These are phyloP conservation scores for Avena sativa DNA, from an alignment of 176 grass and related monocot species.

Conservation along the genomic window DNA sequence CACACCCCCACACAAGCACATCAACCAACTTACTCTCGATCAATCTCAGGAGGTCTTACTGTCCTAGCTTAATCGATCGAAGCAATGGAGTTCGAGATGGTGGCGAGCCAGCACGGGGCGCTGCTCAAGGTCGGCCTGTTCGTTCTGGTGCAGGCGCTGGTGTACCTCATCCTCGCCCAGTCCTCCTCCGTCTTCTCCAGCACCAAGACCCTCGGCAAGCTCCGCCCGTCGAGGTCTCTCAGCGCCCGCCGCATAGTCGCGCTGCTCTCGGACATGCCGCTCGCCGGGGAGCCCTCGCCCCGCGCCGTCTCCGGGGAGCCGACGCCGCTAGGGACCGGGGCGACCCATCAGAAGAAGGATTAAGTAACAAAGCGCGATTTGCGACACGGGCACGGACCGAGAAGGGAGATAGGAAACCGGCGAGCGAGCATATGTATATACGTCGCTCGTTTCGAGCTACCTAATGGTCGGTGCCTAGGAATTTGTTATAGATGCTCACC, in stretches of 20 bases:
- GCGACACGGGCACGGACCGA: no score
- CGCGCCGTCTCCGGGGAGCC: not conserved
- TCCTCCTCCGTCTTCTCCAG: conserved; percentile 72
- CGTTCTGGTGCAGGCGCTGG: conserved; percentile 70
- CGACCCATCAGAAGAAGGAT: conserved; percentile 22
- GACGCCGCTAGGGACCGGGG: not conserved
- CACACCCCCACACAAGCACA: no score
- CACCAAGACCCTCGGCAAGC: conserved; percentile 34
- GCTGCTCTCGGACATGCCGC: conserved; percentile 60
- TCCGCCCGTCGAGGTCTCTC: conserved; percentile 29
- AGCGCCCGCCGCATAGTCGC: conserved; percentile 57
- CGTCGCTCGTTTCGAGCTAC: no score
- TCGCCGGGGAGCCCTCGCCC: conserved; percentile 55
- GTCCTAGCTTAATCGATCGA: not conserved
- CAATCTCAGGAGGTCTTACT: not conserved
- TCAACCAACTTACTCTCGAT: not conserved
- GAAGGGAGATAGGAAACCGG: no score
- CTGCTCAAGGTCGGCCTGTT: conserved; percentile 67
- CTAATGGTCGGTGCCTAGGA: no score
- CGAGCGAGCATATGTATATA: no score
- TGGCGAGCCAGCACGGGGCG: conserved; percentile 27
- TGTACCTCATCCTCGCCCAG: conserved; percentile 74
- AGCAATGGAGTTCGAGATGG: not conserved
- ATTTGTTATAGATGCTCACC: no score
- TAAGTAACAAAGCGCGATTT: not conserved